A percentile compares a stretch with the other conserved stretches of the same genome.
These are phyloP conservation scores for Globisporangium nagaii DNA, from an alignment of 352 stramenopile species.

Conservation along the genomic window DNA sequence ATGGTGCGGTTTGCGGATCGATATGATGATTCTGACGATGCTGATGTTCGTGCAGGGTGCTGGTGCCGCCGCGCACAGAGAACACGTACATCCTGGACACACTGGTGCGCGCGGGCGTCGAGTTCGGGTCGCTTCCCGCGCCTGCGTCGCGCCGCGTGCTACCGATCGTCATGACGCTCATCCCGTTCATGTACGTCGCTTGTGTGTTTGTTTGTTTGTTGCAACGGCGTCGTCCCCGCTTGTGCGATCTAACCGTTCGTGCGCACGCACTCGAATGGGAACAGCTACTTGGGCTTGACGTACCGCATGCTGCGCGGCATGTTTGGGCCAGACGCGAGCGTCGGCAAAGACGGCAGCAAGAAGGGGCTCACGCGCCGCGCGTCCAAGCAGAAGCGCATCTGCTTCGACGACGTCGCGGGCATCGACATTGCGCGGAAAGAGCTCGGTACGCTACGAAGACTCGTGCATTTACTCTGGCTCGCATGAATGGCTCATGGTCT, in stretches of 20 bases:
- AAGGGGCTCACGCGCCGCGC: constrained; percentile 25
- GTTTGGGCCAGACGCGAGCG: constrained; percentile 35
- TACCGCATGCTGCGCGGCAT: constrained; percentile 80
- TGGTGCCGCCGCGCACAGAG: constrained; percentile 66
- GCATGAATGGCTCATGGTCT: too few relatives aligned
- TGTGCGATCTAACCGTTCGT: background rate
- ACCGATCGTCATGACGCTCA: constrained; percentile 54
- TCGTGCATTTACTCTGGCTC: too few relatives aligned
- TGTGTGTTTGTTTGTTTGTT: too few relatives aligned
- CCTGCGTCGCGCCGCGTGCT: constrained; percentile 37
- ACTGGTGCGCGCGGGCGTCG: constrained; percentile 51
- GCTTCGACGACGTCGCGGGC: constrained; percentile 92
- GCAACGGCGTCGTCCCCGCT: too few relatives aligned
- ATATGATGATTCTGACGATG: constrained; percentile 6
- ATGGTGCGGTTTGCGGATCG: too few relatives aligned
- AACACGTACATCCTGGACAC: constrained; percentile 67
- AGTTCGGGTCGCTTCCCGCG: constrained; percentile 59
- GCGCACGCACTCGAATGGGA: too few relatives aligned
- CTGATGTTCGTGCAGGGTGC: constrained; percentile 30
- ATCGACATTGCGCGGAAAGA: constrained; percentile 93
- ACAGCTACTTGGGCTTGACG: constrained; percentile 74
- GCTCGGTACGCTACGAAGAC: constrained; percentile 41
- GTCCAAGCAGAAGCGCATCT: constrained; percentile 36
- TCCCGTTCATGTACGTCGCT: constrained; percentile 62
- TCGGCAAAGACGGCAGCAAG: constrained; percentile 71